A percentile compares a stretch with the other conserved stretches of the same genome.
Conservation (phyloP, 257 asterid species). For the Solanum gandarillasii region DNA sequence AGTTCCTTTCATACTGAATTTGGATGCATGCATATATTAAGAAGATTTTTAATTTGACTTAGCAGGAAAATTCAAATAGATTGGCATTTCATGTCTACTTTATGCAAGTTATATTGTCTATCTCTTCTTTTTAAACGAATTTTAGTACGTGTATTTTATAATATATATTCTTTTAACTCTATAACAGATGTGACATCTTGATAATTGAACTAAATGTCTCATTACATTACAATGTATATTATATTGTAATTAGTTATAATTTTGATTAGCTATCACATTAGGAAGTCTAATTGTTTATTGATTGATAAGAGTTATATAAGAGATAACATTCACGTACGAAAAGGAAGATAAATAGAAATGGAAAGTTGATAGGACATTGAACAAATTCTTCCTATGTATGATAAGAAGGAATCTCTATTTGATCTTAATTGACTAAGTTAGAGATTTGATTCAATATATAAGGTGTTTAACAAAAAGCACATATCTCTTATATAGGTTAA, state of each 20-base stretch:
- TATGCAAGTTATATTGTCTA: background rate
- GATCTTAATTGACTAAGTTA: background rate
- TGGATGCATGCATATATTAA: background rate
- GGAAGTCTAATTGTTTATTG: fast-evolving
- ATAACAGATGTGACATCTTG: background rate
- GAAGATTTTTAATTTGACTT: background rate
- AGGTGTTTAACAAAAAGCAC: background rate
- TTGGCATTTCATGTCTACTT: background rate
- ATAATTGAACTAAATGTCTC: background rate
- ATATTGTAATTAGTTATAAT: background rate
- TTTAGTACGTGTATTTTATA: background rate
- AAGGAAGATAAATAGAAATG: background rate
- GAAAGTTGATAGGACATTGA: background rate
- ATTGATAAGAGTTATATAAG: background rate
- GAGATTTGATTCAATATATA: background rate
- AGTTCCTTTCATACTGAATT: background rate
- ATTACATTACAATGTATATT: background rate
- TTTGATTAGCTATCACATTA: background rate
- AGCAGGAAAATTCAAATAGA: background rate
- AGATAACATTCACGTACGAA: background rate
- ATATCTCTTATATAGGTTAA: background rate
- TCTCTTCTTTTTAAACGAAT: background rate
- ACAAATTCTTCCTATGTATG: background rate
- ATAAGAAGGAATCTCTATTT: background rate
- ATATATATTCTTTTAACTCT: too few relatives aligned